Evolutionary conservation across 1,284 basidiomycete genomes (phyloP).

Genomic region (Microbotryomycetes sp.): DNA sequence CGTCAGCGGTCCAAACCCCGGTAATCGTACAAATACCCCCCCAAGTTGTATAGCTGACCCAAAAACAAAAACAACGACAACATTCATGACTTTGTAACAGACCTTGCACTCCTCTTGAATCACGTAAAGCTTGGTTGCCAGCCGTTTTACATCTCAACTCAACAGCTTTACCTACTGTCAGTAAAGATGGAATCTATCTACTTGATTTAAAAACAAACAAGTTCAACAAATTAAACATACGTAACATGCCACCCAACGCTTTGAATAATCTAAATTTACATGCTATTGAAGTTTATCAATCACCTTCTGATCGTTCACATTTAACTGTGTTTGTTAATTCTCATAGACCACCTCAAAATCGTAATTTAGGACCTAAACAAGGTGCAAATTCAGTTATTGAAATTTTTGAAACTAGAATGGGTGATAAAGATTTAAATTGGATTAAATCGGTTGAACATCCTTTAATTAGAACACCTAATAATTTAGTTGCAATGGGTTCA

Average conservation of each 20-base stretch:
- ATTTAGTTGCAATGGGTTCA: constrained; percentile 59
- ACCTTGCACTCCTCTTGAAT: constrained; percentile 55
- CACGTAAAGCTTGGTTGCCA: constrained; percentile 56
- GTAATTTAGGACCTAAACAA: constrained; percentile 43
- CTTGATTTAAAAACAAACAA: constrained; percentile 45
- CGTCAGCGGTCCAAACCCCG: too few relatives aligned
- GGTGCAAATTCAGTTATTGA: constrained; percentile 68
- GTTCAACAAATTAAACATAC: constrained; percentile 3
- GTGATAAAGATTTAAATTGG: constrained; percentile 50
- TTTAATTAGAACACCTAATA: constrained; percentile 60
- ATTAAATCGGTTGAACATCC: constrained; percentile 56
- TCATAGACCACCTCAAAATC: constrained; percentile 51
- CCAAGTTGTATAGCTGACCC: too few relatives aligned
- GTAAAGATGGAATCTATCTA: constrained; percentile 57
- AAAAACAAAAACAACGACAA: neutral
- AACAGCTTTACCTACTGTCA: constrained; percentile 27
- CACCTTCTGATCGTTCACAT: constrained; percentile 48
- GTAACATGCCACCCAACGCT: constrained; percentile 7
- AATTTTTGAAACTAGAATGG: constrained; percentile 56
- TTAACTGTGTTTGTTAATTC: constrained; percentile 63
- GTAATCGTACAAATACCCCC: too few relatives aligned
- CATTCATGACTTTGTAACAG: too few relatives aligned
- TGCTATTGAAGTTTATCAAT: constrained; percentile 64
- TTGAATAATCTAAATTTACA: constrained; percentile 51
- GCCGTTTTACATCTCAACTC: constrained; percentile 43